Base-by-base conservation (phyloP, 495 filamentous ascomycete genomes). In the Arthonia radiata region DNA sequence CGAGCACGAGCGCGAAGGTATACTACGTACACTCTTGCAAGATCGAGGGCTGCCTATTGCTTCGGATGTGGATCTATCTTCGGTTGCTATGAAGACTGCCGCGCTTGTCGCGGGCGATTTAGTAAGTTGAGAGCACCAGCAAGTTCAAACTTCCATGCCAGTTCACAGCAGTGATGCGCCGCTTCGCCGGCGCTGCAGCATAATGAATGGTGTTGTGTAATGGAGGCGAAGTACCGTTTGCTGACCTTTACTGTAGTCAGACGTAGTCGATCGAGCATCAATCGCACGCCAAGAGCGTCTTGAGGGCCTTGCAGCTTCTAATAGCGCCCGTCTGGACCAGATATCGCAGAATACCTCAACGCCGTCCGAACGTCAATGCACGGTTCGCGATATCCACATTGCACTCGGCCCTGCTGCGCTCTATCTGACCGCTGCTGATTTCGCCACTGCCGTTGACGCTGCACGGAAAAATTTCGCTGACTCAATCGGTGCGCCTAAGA, bases 391-490 rank as follows among this genome's bases (percentile, higher is more conserved):
- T 47, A 57, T 94, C 14, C 60, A 78, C 24, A 56, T 94, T 2
- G 68, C 89, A n/a, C 86, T 86, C n/a, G 86, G 83, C 6, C 59
- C 78, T 13, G 59, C 67, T 4, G 71, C 68, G 11, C 61, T 65
- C 5, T 75, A 68, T 17, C 56, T 99, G 13, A 82, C 65, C n/a
- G 80, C 74, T 39, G 54, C 61, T 2, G 86, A 99, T 48, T 86
- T 94, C 31, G 78, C 90, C 37, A 42, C 67, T 11, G 86, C 86
- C 0, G 79, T 94, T 4, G 89, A 93, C 28, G 76, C 78, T 11
- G 86, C 89, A 2, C 69, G 86, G 18, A 89, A 91, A 59, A 94
- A 92, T 45, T 94, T 99, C 41, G 77, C 83, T 3, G 89, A 94
- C 45, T 67, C 82, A 7, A 94, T 99, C 37, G 89, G 89, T 23